Evolutionary conservation across 441 rosid species (phyloP), one percentile per base, ranked within the genome.

Genomic region (Euphorbia celastroides): DNA sequence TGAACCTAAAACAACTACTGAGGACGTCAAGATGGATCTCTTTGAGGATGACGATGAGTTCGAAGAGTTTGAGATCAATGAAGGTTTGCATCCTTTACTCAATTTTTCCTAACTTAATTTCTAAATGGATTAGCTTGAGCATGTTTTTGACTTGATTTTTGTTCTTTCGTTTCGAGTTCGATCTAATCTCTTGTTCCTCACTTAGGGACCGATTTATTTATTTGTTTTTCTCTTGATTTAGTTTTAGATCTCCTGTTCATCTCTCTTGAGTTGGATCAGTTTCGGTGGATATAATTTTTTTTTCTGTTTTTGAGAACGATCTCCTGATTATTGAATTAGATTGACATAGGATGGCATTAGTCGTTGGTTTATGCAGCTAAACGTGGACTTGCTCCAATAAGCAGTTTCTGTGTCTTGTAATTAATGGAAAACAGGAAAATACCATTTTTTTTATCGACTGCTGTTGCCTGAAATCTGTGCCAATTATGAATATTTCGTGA

Each of bases 31-130:
- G 82, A 72, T 86, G 61, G 98, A 93, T 70, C 64, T 93, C 69
- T 90, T 93, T n/a, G n/a, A n/a, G n/a, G n/a, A n/a, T n/a, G n/a
- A n/a, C n/a, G n/a, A n/a, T n/a, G n/a, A n/a, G n/a, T 90, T 93
- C 58, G 98, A 93, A 78, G 98, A 90, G 67, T 90, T 90, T 58
- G 88, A 79, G 70, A 90, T 93, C 72, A 72, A 85, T 60, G 84
- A 82, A 86, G 96, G 96, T 87, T 19, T 12, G 9, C 13, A 42
- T 12, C n/a, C 13, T 7, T 13, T 23, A 19, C 28, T 32, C 19
- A 22, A 2, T 2, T 23, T 41, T 62, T 12, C n/a, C n/a, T n/a
- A 11, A 44, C 50, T 41, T 41, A 41, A 41, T 41, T 41, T 41
- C 44, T 41, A 34, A 34, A 34, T 9, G 5, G 38, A 34, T 34